Evolutionary conservation across 2,329 filamentous ascomycete species (phyloP).

Genomic region (Pseudocercospora musae): DNA sequence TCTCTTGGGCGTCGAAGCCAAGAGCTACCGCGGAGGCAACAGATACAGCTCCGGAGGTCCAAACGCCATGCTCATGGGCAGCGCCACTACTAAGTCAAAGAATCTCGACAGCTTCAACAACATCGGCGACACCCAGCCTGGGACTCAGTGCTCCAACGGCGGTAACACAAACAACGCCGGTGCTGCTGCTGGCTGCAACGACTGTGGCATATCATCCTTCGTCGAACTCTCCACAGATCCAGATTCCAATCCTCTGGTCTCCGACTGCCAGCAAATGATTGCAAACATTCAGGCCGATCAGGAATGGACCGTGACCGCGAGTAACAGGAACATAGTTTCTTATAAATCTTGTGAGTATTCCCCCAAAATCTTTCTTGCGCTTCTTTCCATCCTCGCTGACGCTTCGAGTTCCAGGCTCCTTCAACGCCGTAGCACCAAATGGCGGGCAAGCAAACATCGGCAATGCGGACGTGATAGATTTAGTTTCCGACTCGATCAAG

Average conservation of each 20-base stretch:
- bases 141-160: background rate
- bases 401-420: background rate
- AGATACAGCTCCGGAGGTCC: background rate
- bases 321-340: background rate
- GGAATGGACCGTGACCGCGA: constrained; percentile 7
- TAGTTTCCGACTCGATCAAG: constrained; percentile 11
- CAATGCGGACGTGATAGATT: constrained; percentile 15
- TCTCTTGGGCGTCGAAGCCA: constrained; percentile 3
- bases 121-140: background rate
- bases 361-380: background rate
- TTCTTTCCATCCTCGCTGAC: background rate
- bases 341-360: constrained; percentile 10
- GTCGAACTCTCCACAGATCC: background rate
- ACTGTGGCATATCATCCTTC: constrained; percentile 14
- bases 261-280: constrained; percentile 12
- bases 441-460: constrained; percentile 5
- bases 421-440: constrained; percentile 5
- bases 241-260: background rate
- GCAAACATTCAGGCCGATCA: background rate
- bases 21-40: background rate
- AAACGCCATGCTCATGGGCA: background rate
- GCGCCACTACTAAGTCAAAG: background rate
- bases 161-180: constrained; percentile 7
- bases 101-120: background rate
- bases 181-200: constrained; percentile 8